phyloP scores from a whole-genome alignment of 139 green algal genomes.

The Pseudopediastrum boryanum region DNA sequence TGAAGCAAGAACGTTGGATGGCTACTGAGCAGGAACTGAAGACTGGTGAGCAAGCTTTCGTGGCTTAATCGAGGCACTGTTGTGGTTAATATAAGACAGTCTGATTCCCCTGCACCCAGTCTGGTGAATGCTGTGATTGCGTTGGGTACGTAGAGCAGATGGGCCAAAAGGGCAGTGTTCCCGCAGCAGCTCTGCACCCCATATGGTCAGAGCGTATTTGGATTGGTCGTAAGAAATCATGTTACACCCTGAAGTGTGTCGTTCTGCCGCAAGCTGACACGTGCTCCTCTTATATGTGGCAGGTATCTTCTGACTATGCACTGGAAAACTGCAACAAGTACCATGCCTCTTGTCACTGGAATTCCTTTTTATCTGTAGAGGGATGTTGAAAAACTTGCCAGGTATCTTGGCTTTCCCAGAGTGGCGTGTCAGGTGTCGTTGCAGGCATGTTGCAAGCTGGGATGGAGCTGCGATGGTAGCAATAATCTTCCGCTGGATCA shows the following conservation, averaged over 20 bases:
- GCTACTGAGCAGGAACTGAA: constrained; percentile 84
- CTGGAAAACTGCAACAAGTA: too few relatives aligned
- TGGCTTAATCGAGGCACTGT: background rate
- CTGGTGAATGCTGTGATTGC: background rate
- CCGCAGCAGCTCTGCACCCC: background rate
- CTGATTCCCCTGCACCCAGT: background rate
- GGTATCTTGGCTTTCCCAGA: too few relatives aligned
- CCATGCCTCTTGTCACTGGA: too few relatives aligned
- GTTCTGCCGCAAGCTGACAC: background rate
- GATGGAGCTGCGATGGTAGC: too few relatives aligned
- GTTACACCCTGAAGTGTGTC: background rate
- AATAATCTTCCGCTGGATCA: too few relatives aligned
- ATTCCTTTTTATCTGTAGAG: too few relatives aligned
- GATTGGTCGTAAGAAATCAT: background rate
- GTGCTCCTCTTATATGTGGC: too few relatives aligned
- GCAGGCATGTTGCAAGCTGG: too few relatives aligned
- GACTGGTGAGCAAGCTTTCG: constrained; percentile 43
- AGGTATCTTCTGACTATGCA: too few relatives aligned
- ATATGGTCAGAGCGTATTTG: background rate
- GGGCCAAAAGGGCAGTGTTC: background rate
- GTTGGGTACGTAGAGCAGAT: background rate
- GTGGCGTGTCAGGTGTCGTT: too few relatives aligned
- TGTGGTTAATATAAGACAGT: background rate
- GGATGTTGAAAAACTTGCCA: too few relatives aligned
- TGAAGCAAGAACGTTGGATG: constrained; percentile 85